These are phyloP conservation scores for Sergeia podlipaevii DNA, from an alignment of 208 protist species.

Conservation along the genomic window DNA sequence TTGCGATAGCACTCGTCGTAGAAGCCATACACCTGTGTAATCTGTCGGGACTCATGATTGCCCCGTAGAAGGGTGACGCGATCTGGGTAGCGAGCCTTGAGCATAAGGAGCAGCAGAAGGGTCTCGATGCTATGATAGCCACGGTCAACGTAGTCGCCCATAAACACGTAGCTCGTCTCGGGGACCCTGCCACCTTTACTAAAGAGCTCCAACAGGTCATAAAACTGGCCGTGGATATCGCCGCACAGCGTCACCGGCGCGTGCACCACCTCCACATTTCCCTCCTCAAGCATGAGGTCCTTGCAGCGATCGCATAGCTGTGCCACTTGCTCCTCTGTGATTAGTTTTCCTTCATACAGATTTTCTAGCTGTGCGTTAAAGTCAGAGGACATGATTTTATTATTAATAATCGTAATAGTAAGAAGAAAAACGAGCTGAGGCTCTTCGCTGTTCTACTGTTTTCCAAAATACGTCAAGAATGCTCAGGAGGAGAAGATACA, in stretches of 20 bases:
- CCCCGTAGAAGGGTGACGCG: conserved; percentile 95
- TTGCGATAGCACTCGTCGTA: conserved; percentile 96
- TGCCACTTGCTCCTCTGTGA: conserved; percentile 87
- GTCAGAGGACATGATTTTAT: conserved; percentile 12
- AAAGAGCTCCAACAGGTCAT: conserved; percentile 97
- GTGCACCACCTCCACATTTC: conserved; percentile 95
- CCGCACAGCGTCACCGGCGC: conserved; percentile 98
- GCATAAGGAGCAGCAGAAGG: conserved; percentile 85
- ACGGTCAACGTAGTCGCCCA: conserved; percentile 96
- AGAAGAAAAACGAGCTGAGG: neutral
- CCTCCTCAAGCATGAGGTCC: conserved; percentile 87
- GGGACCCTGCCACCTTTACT: conserved; percentile 90
- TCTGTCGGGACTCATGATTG: conserved; percentile 97
- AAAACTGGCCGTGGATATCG: conserved; percentile 99
- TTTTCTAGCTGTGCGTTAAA: conserved; percentile 63
- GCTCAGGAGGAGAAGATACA: too few species aligned
- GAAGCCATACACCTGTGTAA: conserved; percentile 97
- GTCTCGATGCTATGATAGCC: conserved; percentile 94
- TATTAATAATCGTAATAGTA: neutral
- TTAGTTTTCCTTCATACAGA: conserved; percentile 90
- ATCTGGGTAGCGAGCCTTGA: conserved; percentile 94
- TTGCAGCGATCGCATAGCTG: conserved; percentile 88
- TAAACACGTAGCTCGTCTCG: conserved; percentile 85
- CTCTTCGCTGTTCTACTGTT: too few species aligned
- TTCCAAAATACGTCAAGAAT: too few species aligned